phyloP scores from a whole-genome alignment of 2,329 filamentous ascomycete genomes.

The Pseudogymnoascus verrucosus region DNA sequence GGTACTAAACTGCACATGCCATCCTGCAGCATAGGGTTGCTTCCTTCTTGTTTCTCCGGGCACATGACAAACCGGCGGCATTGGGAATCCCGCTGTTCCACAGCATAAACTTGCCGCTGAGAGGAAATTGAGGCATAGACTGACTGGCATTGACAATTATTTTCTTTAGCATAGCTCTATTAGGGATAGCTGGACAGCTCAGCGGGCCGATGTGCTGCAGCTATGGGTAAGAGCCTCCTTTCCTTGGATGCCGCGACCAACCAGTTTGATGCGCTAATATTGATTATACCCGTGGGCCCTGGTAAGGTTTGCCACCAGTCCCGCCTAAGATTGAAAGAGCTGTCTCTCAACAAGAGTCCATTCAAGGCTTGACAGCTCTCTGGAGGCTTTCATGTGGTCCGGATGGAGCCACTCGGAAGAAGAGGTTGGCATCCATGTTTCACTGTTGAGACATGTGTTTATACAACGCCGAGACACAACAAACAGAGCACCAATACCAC shows the following conservation, averaged over 20 bases:
- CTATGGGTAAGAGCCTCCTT: background rate
- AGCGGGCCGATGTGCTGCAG: background rate
- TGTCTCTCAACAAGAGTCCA: background rate
- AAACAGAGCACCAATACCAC: background rate
- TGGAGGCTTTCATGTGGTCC: background rate
- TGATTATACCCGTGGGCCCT: background rate
- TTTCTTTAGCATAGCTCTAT: background rate
- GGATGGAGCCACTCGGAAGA: background rate
- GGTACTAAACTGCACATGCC: background rate
- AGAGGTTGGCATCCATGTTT: background rate
- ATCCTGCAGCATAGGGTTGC: background rate
- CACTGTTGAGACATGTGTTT: background rate
- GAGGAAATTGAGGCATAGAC: background rate
- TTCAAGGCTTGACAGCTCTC: background rate
- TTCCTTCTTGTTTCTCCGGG: background rate
- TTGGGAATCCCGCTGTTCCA: background rate
- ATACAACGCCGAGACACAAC: background rate
- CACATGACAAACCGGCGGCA: background rate
- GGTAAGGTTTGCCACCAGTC: background rate
- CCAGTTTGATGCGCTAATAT: background rate
- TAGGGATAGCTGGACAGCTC: background rate
- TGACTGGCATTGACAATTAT: background rate
- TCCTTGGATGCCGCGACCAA: background rate
- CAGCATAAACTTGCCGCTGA: background rate
- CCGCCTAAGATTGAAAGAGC: background rate